Conservation (phyloP, 164 flowering plant genomes). For the Chimonanthus praecox region DNA sequence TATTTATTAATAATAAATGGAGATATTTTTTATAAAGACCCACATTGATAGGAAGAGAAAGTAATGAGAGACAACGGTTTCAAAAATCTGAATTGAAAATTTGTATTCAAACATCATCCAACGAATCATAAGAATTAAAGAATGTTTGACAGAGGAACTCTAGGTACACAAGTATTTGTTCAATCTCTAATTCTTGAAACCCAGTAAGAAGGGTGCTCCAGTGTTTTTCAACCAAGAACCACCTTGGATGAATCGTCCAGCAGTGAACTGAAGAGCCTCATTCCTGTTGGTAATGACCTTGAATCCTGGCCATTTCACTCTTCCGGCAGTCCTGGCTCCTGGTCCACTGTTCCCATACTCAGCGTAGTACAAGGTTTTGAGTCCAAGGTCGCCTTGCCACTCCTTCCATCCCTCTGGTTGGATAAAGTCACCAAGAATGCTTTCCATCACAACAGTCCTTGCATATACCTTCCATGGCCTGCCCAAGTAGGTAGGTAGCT, state of each 20-base stretch:
- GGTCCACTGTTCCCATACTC: constrained; percentile 45
- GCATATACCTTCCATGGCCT: constrained; percentile 57
- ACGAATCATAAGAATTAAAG: too few species aligned
- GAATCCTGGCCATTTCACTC: constrained; percentile 31
- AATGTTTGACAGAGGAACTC: too few species aligned
- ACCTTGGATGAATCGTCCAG: constrained; percentile 25
- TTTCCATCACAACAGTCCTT: constrained; percentile 46
- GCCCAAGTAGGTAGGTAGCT: constrained; percentile 35
- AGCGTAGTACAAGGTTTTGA: constrained; percentile 34
- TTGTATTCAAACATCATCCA: too few species aligned
- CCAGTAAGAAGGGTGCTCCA: constrained; percentile 22
- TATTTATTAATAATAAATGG: too few species aligned
- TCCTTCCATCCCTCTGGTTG: constrained; percentile 46
- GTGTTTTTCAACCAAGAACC: constrained; percentile 19
- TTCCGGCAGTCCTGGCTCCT: constrained; percentile 21
- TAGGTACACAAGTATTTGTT: too few species aligned
- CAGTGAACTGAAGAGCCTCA: constrained; percentile 28
- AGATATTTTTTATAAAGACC: too few species aligned
- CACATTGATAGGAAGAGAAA: too few species aligned
- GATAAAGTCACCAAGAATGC: constrained; percentile 39
- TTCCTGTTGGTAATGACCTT: constrained; percentile 22
- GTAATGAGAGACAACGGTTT: too few species aligned
- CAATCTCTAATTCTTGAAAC: constrained; percentile 2
- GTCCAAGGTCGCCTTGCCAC: constrained; percentile 35
- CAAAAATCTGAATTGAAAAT: too few species aligned